Conservation (phyloP, 148 eudicot species). For the Euryodendron excelsum region DNA sequence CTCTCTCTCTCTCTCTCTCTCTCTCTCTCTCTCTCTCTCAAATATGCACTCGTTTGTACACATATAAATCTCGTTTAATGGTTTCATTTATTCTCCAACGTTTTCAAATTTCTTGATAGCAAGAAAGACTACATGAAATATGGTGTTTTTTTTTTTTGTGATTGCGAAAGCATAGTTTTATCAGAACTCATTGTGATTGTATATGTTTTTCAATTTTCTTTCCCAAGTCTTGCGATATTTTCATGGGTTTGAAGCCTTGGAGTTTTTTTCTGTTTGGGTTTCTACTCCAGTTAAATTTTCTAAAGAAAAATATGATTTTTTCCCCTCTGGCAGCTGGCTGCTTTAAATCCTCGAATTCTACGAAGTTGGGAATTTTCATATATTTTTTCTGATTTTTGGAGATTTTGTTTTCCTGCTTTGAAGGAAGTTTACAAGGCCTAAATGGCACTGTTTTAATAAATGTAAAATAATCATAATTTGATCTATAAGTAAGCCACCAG, state of each 20-base stretch:
- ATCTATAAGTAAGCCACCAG: background rate
- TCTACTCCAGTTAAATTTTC: background rate
- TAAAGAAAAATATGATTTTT: background rate
- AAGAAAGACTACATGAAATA: background rate
- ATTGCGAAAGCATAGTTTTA: background rate
- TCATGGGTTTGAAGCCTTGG: background rate
- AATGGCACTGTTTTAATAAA: background rate
- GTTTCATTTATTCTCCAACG: background rate
- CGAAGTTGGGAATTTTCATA: too few species aligned
- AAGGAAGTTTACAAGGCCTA: background rate
- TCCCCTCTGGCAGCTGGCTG: too few species aligned
- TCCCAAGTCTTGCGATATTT: too few species aligned
- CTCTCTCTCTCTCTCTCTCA: background rate
- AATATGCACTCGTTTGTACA: background rate
- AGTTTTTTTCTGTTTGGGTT: too few species aligned
- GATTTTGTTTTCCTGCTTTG: background rate
- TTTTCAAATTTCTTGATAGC: background rate
- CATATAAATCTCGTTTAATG: background rate
- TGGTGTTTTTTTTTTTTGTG: background rate
- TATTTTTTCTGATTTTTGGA: background rate
- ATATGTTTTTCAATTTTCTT: background rate
- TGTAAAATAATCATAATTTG: background rate
- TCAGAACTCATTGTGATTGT: background rate
- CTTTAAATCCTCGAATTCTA: too few species aligned
- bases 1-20: background rate